Conservation (phyloP, 1,284 basidiomycete species). For the Fomitopsis palustris region DNA sequence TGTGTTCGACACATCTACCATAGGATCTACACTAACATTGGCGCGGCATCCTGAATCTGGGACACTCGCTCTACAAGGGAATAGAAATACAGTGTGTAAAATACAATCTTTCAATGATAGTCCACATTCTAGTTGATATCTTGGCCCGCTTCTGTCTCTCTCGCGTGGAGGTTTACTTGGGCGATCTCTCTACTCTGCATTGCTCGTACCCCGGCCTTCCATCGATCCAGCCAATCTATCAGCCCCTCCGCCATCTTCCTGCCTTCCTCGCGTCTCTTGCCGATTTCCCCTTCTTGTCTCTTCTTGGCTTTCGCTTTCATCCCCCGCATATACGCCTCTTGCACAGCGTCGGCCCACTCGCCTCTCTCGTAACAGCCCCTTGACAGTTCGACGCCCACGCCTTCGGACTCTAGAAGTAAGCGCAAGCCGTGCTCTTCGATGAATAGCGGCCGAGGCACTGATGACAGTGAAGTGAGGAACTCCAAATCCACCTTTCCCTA, state of each 20-base stretch:
- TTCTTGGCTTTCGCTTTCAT: conserved; percentile 39
- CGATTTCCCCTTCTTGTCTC: conserved; percentile 36
- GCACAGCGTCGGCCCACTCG: conserved; percentile 59
- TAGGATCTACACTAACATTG: not conserved
- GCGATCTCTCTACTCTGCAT: not conserved
- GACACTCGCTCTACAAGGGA: not conserved
- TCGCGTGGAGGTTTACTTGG: not conserved
- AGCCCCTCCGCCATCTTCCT: conserved; percentile 46
- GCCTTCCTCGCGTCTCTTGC: conserved; percentile 40
- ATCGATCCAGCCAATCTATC: conserved; percentile 45
- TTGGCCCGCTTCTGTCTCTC: not conserved
- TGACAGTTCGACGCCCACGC: conserved; percentile 63
- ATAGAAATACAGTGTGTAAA: not conserved
- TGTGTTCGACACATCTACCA: not conserved
- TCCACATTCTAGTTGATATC: not conserved
- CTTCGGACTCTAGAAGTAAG: conserved; percentile 54
- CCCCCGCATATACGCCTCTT: conserved; percentile 52
- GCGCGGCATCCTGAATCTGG: not conserved
- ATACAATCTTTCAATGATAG: not conserved
- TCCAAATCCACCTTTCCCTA: conserved; percentile 9
- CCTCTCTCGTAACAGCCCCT: conserved; percentile 64
- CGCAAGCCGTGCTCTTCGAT: conserved; percentile 76
- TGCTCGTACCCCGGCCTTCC: conserved; percentile 20
- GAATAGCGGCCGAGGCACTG: conserved; percentile 73
- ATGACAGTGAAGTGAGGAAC: not conserved